Evolutionary conservation across 441 rosid genomes (phyloP), one percentile per base, ranked within the genome.

Genomic region (Isatis lusitanica): DNA sequence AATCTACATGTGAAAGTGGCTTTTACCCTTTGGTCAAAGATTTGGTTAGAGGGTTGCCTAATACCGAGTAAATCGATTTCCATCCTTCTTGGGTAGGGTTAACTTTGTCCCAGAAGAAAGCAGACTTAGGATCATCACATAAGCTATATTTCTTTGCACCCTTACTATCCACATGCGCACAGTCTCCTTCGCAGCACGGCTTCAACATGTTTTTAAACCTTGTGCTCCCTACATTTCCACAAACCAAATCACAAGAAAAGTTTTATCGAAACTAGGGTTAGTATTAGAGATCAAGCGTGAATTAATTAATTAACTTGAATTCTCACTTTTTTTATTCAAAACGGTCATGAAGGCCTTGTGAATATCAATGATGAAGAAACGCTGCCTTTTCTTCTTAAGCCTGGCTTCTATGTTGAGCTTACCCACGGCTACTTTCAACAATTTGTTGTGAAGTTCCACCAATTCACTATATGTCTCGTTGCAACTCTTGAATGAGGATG

Each of bases 371-470:
- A 87, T 36, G 56, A 82, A 43, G 47, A 89, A 81, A 13, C 7
- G 81, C 24, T 40, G 63, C 7, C 53, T 43, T 10, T 68, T 68
- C 31, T 24, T 68, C 53, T 28, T 70, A 17, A 43, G 56, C n/a
- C 58, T 67, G 3, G 86, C 79, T 11, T 72, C 60, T 11, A 74
- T 71, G 71, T 86, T 87, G 63, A 90, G 67, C 26, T 70, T 77
- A 2, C 81, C 48, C 39, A 86, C 85, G 0, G 82, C 80, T 73
- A 83, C 75, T 39, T 78, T 70, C 73, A 90, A 47, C 50, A 84
- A 65, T 4, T 28, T 57, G 79, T 92, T 90, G 78, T 92, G 97
- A 76, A 84, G 60, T 28, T 42, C n/a, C 15, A 83, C 89, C 5
- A 86, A 85, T 10, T 35, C 15, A 77, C 85, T 87, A 24, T 59